Base-by-base conservation (phyloP, 441 rosid species). In the Macaranga tanarius region DNA sequence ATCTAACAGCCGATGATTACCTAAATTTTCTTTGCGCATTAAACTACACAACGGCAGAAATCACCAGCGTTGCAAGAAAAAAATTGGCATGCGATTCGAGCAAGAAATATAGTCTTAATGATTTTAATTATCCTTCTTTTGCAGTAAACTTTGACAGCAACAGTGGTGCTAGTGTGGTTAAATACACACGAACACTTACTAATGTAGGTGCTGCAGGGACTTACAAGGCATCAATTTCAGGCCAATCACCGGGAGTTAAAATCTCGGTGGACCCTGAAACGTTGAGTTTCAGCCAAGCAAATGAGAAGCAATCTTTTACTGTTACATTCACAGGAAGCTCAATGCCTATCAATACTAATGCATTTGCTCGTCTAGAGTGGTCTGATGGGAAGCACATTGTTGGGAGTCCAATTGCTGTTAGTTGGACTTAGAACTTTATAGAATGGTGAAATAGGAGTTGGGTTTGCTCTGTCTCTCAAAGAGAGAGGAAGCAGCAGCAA, bases 91-190 rank as follows among this genome's bases (percentile, higher is more conserved):
- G 97, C 72, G 89, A 88, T 60, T 60, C 85, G 2, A 82, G 82
- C 1, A 82, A 66, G 62, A 86, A 34, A 71, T 87, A 79, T 67
- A 85, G 90, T 10, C 83, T 88, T 1, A 85, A 81, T 63, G 88
- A 87, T 79, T 79, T 91, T 20, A 93, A 93, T 73, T 93, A 93
- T 73, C 98, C 97, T 0, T 91, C 98, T 2, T 80, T 93, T 5
- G 87, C 89, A 0, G 92, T 89, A 40, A 65, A 85, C 60, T 86
- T 93, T 55, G 81, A 85, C 4, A 16, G 70, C 62, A 57, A 55
- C 65, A 31, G 63, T 67, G 76, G 81, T 13, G 76, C 72, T 15
- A 62, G 17, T 15, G 81, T 73, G 62, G 79, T 85, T 0, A 90
- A 88, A 70, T 79, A 89, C 88, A 77, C 87, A 5, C 51, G 98